Evolutionary conservation across 2,329 filamentous ascomycete species (phyloP), one percentile per base, ranked within the genome.

Genomic region (Chrysoporthe puriensis): DNA sequence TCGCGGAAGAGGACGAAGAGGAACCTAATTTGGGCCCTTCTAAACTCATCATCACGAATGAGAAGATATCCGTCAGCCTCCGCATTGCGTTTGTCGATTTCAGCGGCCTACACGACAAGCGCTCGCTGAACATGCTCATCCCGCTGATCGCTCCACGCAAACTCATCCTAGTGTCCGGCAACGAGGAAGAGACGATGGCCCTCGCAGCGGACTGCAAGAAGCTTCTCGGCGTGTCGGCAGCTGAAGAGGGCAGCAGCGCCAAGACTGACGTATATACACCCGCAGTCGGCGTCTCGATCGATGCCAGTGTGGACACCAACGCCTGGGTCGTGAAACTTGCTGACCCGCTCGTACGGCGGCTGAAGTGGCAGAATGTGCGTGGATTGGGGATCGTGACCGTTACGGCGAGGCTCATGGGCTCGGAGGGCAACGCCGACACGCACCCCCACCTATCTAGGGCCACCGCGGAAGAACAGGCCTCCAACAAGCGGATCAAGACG

Each of bases 281-380:
- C 1, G 79, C 82, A 11, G 83, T 92, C n/a, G 94, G 94, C 34
- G 83, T 86, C 44, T 82, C 85, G 16, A 85, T 99, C 54, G 90
- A 99, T 77, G 96, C 95, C 14, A 97, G 94, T 75, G 95, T 98
- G 54, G 96, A 99, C 77, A 98, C 95, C 5, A 97, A 98, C 76
- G 94, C 96, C 4, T 99, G 96, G 96, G 90, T 92, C 34, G 92
- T 99, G 69, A 97, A 94, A 78, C 85, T 99, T 21, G 94, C 93
- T 61, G 92, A 95, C 72, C 83, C 87, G 57, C 87, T 99, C 26
- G 91, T 97, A 68, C 93, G 93, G 79, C 91, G 91, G 73, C 85
- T 99, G 69, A 93, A 92, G 75, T 98, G 96, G 96, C 96, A 98
- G 80, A 94, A 93, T 68, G 94, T 98, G 34, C 90, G 93, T 66